These are phyloP conservation scores for Trichosanthes truncata DNA, from an alignment of 306 rosid genomes.

Conservation along the genomic window DNA sequence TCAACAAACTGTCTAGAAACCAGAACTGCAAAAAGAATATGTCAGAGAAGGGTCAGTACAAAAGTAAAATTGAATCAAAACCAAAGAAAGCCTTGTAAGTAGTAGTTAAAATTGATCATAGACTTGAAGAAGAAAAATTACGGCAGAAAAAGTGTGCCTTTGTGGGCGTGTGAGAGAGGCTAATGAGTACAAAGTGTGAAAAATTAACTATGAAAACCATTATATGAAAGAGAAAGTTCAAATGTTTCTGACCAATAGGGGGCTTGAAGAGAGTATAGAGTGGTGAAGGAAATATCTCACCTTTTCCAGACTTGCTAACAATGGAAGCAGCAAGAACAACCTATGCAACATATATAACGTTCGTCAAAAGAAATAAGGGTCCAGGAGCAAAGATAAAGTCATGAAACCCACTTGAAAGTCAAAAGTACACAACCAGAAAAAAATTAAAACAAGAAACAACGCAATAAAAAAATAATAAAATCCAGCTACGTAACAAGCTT, in stretches of 20 bases:
- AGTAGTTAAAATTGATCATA: background rate
- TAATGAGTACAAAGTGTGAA: background rate
- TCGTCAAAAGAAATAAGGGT: constrained; percentile 1
- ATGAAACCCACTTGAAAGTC: background rate
- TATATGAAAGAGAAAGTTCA: background rate
- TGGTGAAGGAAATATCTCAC: constrained; percentile 30
- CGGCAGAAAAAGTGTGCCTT: background rate
- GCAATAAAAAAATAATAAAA: background rate
- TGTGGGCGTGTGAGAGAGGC: background rate
- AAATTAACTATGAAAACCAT: background rate
- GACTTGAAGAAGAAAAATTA: background rate
- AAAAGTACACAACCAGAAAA: background rate
- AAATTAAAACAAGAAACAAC: background rate
- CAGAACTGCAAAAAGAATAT: constrained; percentile 55
- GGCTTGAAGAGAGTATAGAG: background rate
- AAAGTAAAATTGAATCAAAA: background rate
- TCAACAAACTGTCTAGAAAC: constrained; percentile 89
- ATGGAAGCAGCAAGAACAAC: constrained; percentile 92
- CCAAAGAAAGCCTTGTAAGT: background rate
- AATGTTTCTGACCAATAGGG: background rate
- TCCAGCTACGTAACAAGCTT: background rate
- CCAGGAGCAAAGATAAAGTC: background rate
- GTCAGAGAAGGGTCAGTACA: background rate
- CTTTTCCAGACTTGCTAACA: constrained; percentile 88
- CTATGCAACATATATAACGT: constrained; percentile 28